Conservation (phyloP, 805 yeast genomes). For the Lachancea lanzarotensis region DNA sequence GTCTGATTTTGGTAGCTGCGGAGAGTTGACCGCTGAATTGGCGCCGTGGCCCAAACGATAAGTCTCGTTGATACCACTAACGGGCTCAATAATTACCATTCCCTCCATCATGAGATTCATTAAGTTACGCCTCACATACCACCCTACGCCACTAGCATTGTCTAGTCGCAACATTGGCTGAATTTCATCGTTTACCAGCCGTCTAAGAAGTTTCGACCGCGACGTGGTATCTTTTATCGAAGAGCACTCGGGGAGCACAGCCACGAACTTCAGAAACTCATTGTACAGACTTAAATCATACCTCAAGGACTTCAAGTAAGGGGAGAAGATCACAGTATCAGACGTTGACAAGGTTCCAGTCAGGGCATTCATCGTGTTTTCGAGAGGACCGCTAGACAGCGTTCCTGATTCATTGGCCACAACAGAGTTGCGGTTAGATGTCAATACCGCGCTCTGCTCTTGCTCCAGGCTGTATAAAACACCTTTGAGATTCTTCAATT, state of each 20-base stretch:
- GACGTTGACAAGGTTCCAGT: constrained; percentile 6
- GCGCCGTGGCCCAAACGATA: constrained; percentile 39
- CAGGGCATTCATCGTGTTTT: constrained; percentile 12
- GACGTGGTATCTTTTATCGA: constrained; percentile 36
- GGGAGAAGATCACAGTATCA: constrained; percentile 33
- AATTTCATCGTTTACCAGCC: constrained; percentile 66
- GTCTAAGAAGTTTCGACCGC: constrained; percentile 52
- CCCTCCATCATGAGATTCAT: constrained; percentile 71
- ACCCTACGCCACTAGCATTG: constrained; percentile 54
- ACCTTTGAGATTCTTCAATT: constrained; percentile 58
- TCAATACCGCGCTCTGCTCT: constrained; percentile 11
- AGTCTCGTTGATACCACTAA: constrained; percentile 73
- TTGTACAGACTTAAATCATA: constrained; percentile 36
- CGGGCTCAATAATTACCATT: constrained; percentile 76
- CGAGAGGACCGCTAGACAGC: constrained; percentile 19
- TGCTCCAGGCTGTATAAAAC: constrained; percentile 47
- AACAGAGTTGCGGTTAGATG: constrained; percentile 3
- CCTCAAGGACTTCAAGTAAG: constrained; percentile 37
- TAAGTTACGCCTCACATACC: constrained; percentile 55
- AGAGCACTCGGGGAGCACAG: constrained; percentile 30
- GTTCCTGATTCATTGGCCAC: constrained; percentile 13
- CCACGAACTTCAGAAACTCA: constrained; percentile 36
- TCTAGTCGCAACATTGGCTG: constrained; percentile 67
- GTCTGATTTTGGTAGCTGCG: neutral
- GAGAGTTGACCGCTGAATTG: neutral